phyloP scores from a whole-genome alignment of 2,329 filamentous ascomycete species.

The Trichoderma atroviride region DNA sequence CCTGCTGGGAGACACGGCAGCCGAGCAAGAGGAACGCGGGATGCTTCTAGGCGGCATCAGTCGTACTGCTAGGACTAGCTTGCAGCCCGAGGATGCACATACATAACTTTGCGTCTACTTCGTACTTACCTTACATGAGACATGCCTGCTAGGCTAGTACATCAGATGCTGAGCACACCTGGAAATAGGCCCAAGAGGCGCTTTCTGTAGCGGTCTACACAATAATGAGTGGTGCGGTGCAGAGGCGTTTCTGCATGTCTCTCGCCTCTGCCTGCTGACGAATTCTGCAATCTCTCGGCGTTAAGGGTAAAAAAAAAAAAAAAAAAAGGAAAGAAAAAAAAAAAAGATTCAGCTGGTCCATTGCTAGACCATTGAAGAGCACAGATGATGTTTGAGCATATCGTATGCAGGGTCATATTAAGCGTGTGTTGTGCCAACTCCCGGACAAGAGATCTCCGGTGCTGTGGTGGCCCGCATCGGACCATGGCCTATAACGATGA shows the following conservation, averaged over 20 bases:
- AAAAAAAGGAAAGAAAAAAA: background rate
- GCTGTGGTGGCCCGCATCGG: conserved; percentile 6
- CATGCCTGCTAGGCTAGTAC: background rate
- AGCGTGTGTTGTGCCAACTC: background rate
- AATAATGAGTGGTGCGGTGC: background rate
- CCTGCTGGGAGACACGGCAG: background rate
- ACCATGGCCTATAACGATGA: conserved; percentile 1
- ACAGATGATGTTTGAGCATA: background rate
- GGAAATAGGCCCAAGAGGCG: background rate
- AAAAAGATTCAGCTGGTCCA: background rate
- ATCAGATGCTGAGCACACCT: background rate
- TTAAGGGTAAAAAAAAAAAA: background rate
- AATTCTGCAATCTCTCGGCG: background rate
- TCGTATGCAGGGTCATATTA: background rate
- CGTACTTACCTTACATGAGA: background rate
- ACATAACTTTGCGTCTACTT: background rate
- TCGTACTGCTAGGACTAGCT: background rate
- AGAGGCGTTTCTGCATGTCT: background rate
- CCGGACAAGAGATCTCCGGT: conserved; percentile 8
- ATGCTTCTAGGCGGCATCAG: background rate
- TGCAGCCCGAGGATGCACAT: background rate
- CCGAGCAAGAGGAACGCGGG: background rate
- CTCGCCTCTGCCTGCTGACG: background rate
- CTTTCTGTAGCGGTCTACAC: conserved; percentile 8
- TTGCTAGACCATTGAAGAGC: background rate